phyloP scores from a whole-genome alignment of 2,329 filamentous ascomycete species.

The Colletotrichum coccodes region DNA sequence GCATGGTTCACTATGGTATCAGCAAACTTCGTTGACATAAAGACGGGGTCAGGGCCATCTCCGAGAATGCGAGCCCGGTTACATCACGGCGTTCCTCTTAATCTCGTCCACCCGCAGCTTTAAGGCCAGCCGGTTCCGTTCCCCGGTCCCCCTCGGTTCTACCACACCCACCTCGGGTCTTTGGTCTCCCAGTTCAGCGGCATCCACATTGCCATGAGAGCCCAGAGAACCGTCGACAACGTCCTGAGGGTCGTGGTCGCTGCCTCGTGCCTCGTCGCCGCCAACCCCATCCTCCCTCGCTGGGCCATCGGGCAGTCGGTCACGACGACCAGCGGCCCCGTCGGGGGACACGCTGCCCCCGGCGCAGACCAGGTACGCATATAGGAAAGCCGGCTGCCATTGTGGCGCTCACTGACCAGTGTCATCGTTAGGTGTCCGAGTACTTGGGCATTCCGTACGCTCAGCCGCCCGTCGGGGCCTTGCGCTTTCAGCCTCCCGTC shows the following conservation, averaged over 20 bases:
- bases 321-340: conserved; percentile 21
- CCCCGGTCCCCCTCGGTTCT: not conserved
- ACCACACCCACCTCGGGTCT: conserved; percentile 20
- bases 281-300: not conserved
- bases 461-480: conserved; percentile 58
- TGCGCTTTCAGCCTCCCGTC: conserved; percentile 53
- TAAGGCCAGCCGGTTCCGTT: not conserved
- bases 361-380: conserved; percentile 18
- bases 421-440: conserved; percentile 20
- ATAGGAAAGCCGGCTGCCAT: not conserved
- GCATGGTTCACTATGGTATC: conserved; percentile 9
- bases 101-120: not conserved
- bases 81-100: conserved; percentile 10
- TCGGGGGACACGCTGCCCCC: conserved; percentile 21
- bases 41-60: conserved; percentile 16
- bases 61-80: not conserved
- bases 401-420: not conserved
- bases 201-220: conserved; percentile 24
- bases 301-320: conserved; percentile 24
- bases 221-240: conserved; percentile 7
- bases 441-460: conserved; percentile 65
- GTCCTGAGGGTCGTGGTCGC: conserved; percentile 15
- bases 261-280: conserved; percentile 1
- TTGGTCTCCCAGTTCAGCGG: conserved; percentile 10
- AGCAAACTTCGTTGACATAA: conserved; percentile 31